These are phyloP conservation scores for Chaetoscypha palmicola DNA, from an alignment of 2,329 filamentous ascomycete genomes.

Conservation along the genomic window DNA sequence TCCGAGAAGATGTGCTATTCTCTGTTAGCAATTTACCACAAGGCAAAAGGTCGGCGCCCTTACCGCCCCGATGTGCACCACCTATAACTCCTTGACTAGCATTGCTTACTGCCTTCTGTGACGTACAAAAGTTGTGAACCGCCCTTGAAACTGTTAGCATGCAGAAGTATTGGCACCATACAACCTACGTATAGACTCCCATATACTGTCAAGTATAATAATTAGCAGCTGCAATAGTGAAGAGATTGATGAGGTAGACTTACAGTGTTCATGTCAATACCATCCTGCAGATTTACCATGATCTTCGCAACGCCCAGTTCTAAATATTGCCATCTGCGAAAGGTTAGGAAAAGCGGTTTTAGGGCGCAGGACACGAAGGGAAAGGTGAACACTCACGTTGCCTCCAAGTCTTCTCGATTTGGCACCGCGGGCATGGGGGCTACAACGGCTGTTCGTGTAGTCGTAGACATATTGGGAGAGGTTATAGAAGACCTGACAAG, in stretches of 20 bases:
- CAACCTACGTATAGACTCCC: constrained; percentile 79
- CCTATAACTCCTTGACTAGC: constrained; percentile 38
- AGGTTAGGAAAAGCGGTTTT: constrained; percentile 9
- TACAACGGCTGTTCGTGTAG: constrained; percentile 12
- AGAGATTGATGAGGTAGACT: constrained; percentile 26
- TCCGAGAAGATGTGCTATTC: constrained; percentile 78
- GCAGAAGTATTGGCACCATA: constrained; percentile 8
- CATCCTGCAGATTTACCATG: constrained; percentile 85
- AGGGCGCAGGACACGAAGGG: neutral
- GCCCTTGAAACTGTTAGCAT: constrained; percentile 50
- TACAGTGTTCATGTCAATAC: constrained; percentile 87
- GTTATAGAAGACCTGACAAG: neutral
- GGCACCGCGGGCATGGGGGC: constrained; percentile 49
- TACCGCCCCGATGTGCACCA: constrained; percentile 65
- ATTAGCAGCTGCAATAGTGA: constrained; percentile 4
- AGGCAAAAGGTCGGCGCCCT: constrained; percentile 16
- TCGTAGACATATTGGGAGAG: constrained; percentile 12
- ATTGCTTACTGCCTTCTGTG: constrained; percentile 80
- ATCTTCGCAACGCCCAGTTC: constrained; percentile 84
- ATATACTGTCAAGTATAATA: constrained; percentile 59
- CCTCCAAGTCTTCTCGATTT: constrained; percentile 54
- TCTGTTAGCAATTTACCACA: constrained; percentile 11
- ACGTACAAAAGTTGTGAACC: constrained; percentile 98
- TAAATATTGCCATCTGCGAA: constrained; percentile 75
- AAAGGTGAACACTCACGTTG: constrained; percentile 45